Percentiles rank a stretch among this genome's conserved stretches.
Conservation (phyloP, 1,139 yeast genomes). For the Candida labiduridarum region DNA sequence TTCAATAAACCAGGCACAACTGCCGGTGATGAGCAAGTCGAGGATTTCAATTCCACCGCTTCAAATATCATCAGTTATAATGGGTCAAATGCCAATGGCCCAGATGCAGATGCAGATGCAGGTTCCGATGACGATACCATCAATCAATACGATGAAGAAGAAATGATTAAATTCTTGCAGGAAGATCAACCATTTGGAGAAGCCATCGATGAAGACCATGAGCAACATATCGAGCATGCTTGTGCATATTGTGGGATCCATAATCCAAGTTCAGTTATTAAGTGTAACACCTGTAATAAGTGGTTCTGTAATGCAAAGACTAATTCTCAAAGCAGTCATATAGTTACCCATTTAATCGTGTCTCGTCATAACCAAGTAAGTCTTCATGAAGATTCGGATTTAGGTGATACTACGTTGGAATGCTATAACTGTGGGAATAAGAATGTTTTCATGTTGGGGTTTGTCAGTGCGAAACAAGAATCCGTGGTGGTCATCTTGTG, state of each 20-base stretch:
- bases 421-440: slow-evolving; percentile 89
- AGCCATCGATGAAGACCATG: slow-evolving; percentile 6
- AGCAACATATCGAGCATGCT: slow-evolving; percentile 30
- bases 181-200: not conserved
- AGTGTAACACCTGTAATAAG: slow-evolving; percentile 75
- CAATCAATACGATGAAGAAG: slow-evolving; percentile 6
- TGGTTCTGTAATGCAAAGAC: slow-evolving; percentile 92
- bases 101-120: slow-evolving; percentile 6
- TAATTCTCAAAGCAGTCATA: slow-evolving; percentile 70
- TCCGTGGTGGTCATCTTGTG: slow-evolving; percentile 87
- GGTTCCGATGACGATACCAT: slow-evolving; percentile 11
- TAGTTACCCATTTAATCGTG: slow-evolving; percentile 81
- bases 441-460: slow-evolving; percentile 82
- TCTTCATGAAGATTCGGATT: slow-evolving; percentile 76
- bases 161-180: not conserved
- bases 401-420: slow-evolving; percentile 84
- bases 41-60: slow-evolving; percentile 11
- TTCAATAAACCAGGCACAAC: slow-evolving; percentile 7
- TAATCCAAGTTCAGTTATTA: slow-evolving; percentile 65
- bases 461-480: slow-evolving; percentile 84
- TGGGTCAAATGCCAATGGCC: slow-evolving; percentile 5
- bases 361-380: slow-evolving; percentile 77
- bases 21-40: slow-evolving; percentile 13
- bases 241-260: slow-evolving; percentile 83
- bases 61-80: slow-evolving; percentile 5